phyloP scores from a whole-genome alignment of 1,284 basidiomycete species.

The Tremellales sp. region DNA sequence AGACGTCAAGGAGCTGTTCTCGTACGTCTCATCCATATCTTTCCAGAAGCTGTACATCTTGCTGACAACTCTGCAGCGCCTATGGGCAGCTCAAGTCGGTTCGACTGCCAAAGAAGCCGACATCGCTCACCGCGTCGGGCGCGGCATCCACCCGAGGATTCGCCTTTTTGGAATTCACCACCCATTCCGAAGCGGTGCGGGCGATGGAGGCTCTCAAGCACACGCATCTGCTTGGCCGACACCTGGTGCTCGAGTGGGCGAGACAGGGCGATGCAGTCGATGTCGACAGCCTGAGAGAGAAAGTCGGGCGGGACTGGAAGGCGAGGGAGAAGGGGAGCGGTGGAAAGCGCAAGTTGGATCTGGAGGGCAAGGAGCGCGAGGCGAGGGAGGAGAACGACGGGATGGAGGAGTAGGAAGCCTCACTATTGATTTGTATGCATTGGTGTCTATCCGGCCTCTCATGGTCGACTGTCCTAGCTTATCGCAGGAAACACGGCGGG shows the following conservation, averaged over 20 bases:
- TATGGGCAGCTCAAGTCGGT: conserved; percentile 91
- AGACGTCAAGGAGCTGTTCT: conserved; percentile 82
- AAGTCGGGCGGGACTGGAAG: conserved; percentile 53
- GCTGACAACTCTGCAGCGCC: conserved; percentile 53
- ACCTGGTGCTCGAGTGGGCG: conserved; percentile 92
- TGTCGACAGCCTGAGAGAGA: conserved; percentile 68
- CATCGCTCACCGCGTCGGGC: conserved; percentile 58
- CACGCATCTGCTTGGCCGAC: conserved; percentile 91
- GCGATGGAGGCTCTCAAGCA: conserved; percentile 80
- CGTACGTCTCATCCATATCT: conserved; percentile 54
- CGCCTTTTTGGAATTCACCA: conserved; percentile 90
- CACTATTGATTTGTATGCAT: not conserved
- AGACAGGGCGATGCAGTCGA: conserved; percentile 64
- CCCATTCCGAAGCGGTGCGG: conserved; percentile 78
- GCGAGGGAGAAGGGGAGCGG: conserved; percentile 25
- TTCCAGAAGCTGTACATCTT: not conserved
- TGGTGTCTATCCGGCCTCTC: not conserved
- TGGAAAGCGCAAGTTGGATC: conserved; percentile 43
- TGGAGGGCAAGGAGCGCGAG: conserved; percentile 20
- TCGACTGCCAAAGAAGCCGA: conserved; percentile 80
- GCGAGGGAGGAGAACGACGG: conserved; percentile 36
- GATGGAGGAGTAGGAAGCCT: conserved; percentile 26
- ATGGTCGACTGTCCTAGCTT: no score
- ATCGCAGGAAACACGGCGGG: no score
- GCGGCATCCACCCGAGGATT: conserved; percentile 65